These are phyloP conservation scores for Solanum commersonii DNA, from an alignment of 257 asterid species.

Conservation along the genomic window DNA sequence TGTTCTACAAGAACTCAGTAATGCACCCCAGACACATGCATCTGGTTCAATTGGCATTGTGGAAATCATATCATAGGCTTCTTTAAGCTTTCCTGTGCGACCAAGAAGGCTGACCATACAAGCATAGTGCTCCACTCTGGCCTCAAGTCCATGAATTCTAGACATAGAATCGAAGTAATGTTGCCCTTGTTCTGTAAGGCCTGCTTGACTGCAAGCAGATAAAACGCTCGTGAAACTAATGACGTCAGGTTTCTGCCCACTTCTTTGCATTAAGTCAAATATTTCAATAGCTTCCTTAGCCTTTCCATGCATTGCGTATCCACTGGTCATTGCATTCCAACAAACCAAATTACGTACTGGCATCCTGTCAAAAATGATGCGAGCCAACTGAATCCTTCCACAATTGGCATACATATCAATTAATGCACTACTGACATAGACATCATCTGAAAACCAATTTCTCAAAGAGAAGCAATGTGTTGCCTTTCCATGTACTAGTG, in stretches of 20 bases:
- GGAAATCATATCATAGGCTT: constrained; percentile 53
- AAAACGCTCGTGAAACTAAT: constrained; percentile 77
- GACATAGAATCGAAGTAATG: constrained; percentile 53
- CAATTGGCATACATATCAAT: constrained; percentile 90
- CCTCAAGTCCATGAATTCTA: constrained; percentile 45
- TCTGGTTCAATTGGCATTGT: constrained; percentile 81
- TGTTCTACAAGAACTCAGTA: constrained; percentile 72
- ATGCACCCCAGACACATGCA: constrained; percentile 92
- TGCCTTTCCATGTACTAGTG: constrained; percentile 72
- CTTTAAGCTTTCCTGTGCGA: constrained; percentile 81
- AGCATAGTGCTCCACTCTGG: constrained; percentile 77
- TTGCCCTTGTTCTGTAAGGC: constrained; percentile 57
- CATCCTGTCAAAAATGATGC: constrained; percentile 46
- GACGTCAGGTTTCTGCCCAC: constrained; percentile 58
- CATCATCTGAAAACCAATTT: constrained; percentile 36
- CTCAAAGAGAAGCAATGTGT: constrained; percentile 70
- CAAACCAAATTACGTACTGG: constrained; percentile 57
- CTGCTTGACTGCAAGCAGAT: constrained; percentile 79
- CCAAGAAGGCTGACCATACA: constrained; percentile 82
- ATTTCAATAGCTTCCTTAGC: constrained; percentile 52
- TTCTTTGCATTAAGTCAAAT: constrained; percentile 43
- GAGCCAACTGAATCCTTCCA: constrained; percentile 62
- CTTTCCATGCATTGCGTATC: constrained; percentile 80
- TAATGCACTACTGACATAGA: constrained; percentile 74
- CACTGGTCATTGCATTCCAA: constrained; percentile 85